Percentiles rank a stretch among this genome's conserved stretches.
These are phyloP conservation scores for Puccinia sorghi DNA, from an alignment of 1,284 basidiomycete species.

Conservation along the genomic window DNA sequence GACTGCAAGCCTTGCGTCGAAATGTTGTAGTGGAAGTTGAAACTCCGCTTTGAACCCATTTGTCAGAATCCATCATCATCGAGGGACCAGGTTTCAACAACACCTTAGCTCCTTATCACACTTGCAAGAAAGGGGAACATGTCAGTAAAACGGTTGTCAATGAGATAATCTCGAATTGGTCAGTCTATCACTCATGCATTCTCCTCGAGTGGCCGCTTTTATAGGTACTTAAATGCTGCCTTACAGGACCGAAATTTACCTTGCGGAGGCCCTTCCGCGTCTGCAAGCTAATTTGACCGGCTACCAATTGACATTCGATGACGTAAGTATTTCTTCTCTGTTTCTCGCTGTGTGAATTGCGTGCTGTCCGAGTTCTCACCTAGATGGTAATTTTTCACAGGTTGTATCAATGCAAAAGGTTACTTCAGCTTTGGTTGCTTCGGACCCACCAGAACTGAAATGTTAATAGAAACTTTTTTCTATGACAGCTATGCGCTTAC, in stretches of 20 bases:
- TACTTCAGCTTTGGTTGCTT: slow-evolving; percentile 56
- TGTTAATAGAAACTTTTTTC: not conserved
- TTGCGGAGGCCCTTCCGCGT: slow-evolving; percentile 68
- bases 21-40: not conserved
- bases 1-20: not conserved
- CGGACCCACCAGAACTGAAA: not conserved
- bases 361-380: slow-evolving; percentile 60
- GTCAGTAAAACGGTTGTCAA: slow-evolving; percentile 21
- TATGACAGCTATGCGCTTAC: slow-evolving; percentile 52
- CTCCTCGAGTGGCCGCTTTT: not conserved
- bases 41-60: not conserved
- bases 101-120: slow-evolving; percentile 46
- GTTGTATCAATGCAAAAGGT: slow-evolving; percentile 57
- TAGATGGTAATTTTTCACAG: slow-evolving; percentile 7
- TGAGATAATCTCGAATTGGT: slow-evolving; percentile 39
- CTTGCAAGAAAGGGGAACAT: slow-evolving; percentile 32
- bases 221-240: not conserved
- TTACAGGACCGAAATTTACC: slow-evolving; percentile 62
- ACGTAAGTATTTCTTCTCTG: slow-evolving; percentile 62
- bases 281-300: slow-evolving; percentile 67
- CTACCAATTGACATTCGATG: slow-evolving; percentile 69
- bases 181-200: not conserved
- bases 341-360: slow-evolving; percentile 36
- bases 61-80: slow-evolving; percentile 45
- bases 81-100: slow-evolving; percentile 48